Evolutionary conservation across 805 yeast species (phyloP).

Genomic region (Saccharomycopsis babjevae): DNA sequence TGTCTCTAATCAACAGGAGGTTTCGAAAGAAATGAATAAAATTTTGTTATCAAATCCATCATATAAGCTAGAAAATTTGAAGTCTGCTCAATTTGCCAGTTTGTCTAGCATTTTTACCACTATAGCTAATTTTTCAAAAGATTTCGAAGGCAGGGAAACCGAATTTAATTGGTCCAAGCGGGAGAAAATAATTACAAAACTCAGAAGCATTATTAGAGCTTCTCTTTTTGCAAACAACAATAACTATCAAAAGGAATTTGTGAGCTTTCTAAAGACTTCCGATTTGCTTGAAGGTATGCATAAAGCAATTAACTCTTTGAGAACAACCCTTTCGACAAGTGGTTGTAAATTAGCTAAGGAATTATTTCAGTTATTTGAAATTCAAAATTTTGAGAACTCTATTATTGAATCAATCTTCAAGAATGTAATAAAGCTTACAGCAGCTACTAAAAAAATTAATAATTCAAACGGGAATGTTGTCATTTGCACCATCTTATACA

Average conservation of each 20-base stretch:
- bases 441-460: conserved; percentile 55
- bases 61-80: conserved; percentile 31
- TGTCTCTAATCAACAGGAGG: not conserved
- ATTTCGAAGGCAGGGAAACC: conserved; percentile 67
- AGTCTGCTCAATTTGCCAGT: conserved; percentile 25
- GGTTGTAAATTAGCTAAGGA: conserved; percentile 76
- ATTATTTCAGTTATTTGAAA: conserved; percentile 33
- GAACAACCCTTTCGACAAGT: conserved; percentile 73
- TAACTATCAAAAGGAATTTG: conserved; percentile 26
- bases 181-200: conserved; percentile 46
- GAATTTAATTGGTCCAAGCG: conserved; percentile 79
- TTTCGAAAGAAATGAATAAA: conserved; percentile 1
- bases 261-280: conserved; percentile 26
- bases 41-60: conserved; percentile 21
- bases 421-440: conserved; percentile 39
- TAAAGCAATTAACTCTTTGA: conserved; percentile 58
- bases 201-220: conserved; percentile 56
- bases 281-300: conserved; percentile 48
- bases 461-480: conserved; percentile 48
- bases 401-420: conserved; percentile 21
- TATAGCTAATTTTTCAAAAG: conserved; percentile 22
- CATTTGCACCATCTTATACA: conserved; percentile 27
- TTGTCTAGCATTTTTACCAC: conserved; percentile 25
- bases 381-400: conserved; percentile 28
- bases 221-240: conserved; percentile 33